Evolutionary conservation across 352 stramenopile genomes (phyloP).

Genomic region (Phytophthora hybrid): DNA sequence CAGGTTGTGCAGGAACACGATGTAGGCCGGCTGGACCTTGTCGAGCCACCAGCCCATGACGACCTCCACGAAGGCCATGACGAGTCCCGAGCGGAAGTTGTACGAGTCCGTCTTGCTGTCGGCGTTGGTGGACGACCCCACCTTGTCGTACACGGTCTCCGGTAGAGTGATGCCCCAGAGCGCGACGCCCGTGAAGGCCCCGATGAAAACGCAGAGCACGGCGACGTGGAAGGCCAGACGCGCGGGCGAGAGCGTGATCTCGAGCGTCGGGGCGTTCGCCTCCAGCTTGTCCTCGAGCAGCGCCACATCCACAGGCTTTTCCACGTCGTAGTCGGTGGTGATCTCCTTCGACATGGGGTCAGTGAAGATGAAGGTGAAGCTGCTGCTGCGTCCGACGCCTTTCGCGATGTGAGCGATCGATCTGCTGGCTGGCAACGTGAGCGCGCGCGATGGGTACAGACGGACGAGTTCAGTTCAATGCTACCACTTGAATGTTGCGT

Average conservation of each 20-base stretch:
- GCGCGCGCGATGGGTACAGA: neutral
- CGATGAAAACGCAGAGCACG: slow-evolving; percentile 32
- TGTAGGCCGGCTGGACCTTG: slow-evolving; percentile 48
- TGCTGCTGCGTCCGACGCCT: slow-evolving; percentile 3
- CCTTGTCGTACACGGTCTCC: slow-evolving; percentile 48
- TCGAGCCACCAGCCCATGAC: slow-evolving; percentile 45
- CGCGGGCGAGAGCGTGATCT: slow-evolving; percentile 32
- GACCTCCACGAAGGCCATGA: slow-evolving; percentile 57
- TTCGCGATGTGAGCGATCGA: slow-evolving; percentile 17
- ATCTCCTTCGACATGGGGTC: slow-evolving; percentile 13
- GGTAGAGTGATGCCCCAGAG: slow-evolving; percentile 39
- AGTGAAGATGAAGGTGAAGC: neutral
- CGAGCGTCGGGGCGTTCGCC: slow-evolving; percentile 23
- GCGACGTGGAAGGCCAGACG: slow-evolving; percentile 42
- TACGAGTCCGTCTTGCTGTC: slow-evolving; percentile 48
- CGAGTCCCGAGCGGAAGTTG: slow-evolving; percentile 56
- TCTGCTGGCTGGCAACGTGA: neutral
- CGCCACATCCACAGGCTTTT: slow-evolving; percentile 26
- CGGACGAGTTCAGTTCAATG: neutral
- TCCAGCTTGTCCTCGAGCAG: slow-evolving; percentile 30
- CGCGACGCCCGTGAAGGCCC: slow-evolving; percentile 45
- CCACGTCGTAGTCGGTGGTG: neutral
- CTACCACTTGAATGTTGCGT: neutral
- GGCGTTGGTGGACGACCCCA: slow-evolving; percentile 41
- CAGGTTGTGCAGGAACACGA: slow-evolving; percentile 61